Conservation (phyloP, 768 basidiomycete species). For the Fomitopsis serialis region DNA sequence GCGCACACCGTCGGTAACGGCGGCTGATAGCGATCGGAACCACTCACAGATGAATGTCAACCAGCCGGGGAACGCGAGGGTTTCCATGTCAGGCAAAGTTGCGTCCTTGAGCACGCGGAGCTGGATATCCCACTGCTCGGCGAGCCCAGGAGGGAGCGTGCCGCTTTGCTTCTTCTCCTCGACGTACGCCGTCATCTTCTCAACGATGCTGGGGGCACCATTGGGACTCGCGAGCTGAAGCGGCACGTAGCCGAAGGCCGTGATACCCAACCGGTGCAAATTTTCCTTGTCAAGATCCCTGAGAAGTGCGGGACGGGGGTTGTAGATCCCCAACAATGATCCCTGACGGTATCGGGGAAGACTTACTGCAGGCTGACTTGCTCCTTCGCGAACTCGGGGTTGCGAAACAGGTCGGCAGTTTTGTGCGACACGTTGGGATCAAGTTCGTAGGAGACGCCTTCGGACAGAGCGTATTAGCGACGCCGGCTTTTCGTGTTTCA, state of each 20-base stretch:
- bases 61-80: constrained; percentile 4
- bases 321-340: too few relatives aligned
- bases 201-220: background rate
- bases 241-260: background rate
- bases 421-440: background rate
- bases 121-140: constrained; percentile 21
- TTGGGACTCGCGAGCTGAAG: background rate
- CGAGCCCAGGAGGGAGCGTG: constrained; percentile 12
- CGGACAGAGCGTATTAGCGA: background rate
- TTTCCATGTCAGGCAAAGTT: constrained; percentile 15
- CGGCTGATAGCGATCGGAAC: background rate
- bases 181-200: background rate
- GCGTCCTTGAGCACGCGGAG: constrained; percentile 14
- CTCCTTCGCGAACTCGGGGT: background rate
- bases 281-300: background rate
- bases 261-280: background rate
- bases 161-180: background rate
- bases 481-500: background rate
- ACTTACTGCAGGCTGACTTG: constrained; percentile 1
- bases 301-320: background rate
- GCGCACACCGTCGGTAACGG: too few relatives aligned
- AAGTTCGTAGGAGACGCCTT: background rate
- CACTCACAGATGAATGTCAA: background rate
- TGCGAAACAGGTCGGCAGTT: background rate
- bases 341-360: background rate